Conservation (phyloP, 2,329 filamentous ascomycete genomes). For the Camillea tinctor region DNA sequence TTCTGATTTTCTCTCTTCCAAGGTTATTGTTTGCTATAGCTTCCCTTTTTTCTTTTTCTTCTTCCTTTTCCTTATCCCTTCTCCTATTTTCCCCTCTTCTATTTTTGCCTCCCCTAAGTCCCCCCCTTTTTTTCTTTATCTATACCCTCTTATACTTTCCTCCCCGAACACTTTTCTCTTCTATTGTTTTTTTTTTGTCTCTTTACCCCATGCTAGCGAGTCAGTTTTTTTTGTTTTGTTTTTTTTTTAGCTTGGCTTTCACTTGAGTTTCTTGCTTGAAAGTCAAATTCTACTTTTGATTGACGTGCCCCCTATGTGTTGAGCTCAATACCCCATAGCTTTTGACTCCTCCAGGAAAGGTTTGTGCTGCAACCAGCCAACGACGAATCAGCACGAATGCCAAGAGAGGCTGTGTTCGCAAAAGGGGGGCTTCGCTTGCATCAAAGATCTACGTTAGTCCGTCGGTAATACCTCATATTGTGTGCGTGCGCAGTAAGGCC, state of each 20-base stretch:
- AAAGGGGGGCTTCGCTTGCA: neutral
- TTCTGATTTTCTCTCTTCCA: no score
- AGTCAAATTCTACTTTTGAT: neutral
- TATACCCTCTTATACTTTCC: no score
- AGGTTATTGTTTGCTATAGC: no score
- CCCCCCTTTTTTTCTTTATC: no score
- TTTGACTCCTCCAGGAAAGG: neutral
- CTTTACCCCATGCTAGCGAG: neutral
- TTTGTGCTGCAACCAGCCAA: neutral
- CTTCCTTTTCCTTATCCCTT: neutral
- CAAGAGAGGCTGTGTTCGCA: neutral
- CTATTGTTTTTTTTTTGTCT: neutral
- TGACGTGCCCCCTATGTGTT: neutral
- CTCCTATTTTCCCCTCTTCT: no score
- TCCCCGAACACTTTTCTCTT: neutral
- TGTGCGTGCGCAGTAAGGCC: neutral
- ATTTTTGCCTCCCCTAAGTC: no score
- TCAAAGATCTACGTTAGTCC: neutral
- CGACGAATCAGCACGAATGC: neutral
- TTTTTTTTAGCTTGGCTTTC: neutral
- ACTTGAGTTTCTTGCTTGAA: neutral
- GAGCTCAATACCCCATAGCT: neutral
- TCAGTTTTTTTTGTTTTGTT: neutral
- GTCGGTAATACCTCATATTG: neutral
- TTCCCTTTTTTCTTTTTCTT: neutral